Conservation (phyloP, 208 protist species). For the Leishmania braziliensis region DNA sequence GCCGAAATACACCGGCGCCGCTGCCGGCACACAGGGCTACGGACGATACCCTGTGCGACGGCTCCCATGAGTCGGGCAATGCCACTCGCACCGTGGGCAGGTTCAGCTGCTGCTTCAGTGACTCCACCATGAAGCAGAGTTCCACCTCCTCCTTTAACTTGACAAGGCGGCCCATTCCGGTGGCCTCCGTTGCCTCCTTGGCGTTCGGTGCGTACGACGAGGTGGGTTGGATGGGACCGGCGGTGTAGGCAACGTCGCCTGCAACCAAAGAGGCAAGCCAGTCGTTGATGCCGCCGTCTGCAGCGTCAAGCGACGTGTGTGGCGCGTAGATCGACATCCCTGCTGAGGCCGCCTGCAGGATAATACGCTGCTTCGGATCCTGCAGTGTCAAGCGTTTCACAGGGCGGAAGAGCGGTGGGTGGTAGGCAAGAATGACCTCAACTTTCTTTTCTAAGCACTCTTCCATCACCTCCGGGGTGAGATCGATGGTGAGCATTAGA, state of each 20-base stretch:
- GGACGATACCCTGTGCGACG: conserved; percentile 39
- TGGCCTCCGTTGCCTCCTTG: conserved; percentile 15
- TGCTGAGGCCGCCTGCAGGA: conserved; percentile 62
- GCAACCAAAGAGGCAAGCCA: conserved; percentile 86
- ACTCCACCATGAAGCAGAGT: conserved; percentile 51
- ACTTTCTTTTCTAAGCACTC: conserved; percentile 73
- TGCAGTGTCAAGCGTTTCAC: conserved; percentile 81
- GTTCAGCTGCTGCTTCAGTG: conserved; percentile 63
- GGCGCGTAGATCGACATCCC: conserved; percentile 93
- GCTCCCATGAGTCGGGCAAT: conserved; percentile 52
- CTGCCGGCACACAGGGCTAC: conserved; percentile 92
- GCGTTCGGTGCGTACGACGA: conserved; percentile 33
- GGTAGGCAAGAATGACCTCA: conserved; percentile 91
- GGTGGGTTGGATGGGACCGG: conserved; percentile 53
- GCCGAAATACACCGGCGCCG: conserved; percentile 73
- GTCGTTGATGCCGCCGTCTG: conserved; percentile 90
- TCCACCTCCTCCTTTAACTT: conserved; percentile 38
- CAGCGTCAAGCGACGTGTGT: conserved; percentile 90
- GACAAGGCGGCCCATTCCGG: conserved; percentile 73
- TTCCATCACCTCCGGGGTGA: conserved; percentile 88
- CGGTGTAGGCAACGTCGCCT: conserved; percentile 5
- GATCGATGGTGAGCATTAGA: conserved; percentile 91
- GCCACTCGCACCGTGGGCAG: conserved; percentile 73
- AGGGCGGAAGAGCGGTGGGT: conserved; percentile 87
- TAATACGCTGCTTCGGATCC: conserved; percentile 71